These are phyloP conservation scores for Papiliotrema flavescens DNA, from an alignment of 1,284 basidiomycete genomes.

Conservation along the genomic window DNA sequence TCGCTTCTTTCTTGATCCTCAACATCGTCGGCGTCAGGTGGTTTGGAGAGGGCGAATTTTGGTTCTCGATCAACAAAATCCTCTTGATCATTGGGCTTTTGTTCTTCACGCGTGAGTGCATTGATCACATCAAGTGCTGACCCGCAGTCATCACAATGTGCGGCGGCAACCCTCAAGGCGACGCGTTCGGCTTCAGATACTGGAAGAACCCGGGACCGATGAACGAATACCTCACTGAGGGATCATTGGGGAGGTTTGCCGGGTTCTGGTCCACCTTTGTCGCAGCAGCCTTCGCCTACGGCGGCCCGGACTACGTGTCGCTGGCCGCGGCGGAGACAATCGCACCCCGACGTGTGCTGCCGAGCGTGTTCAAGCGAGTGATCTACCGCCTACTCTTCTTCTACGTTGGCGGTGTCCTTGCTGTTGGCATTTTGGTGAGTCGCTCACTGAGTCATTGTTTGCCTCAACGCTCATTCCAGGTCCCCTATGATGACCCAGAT, in stretches of 20 bases:
- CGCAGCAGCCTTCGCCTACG: conserved; percentile 77
- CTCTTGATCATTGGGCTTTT: conserved; percentile 41
- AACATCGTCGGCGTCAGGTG: no score
- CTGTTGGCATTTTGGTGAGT: conserved; percentile 53
- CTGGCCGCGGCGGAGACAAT: conserved; percentile 56
- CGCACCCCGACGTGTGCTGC: conserved; percentile 71
- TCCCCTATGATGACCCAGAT: background rate
- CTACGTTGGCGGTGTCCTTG: conserved; percentile 52
- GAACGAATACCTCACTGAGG: conserved; percentile 13
- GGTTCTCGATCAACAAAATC: conserved; percentile 34
- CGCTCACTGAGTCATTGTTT: no score
- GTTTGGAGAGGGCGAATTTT: conserved; percentile 26
- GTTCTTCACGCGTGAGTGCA: conserved; percentile 54
- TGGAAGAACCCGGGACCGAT: conserved; percentile 63
- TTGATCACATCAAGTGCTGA: no score
- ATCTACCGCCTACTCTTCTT: conserved; percentile 75
- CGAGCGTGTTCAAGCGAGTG: conserved; percentile 72
- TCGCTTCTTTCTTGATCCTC: conserved; percentile 35
- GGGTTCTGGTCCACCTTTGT: conserved; percentile 64
- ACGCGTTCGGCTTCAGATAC: conserved; percentile 55
- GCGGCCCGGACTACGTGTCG: conserved; percentile 72
- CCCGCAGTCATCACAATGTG: conserved; percentile 59
- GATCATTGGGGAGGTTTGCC: conserved; percentile 59
- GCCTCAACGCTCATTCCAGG: no score
- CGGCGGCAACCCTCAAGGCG: conserved; percentile 60